phyloP scores from a whole-genome alignment of 202 grass and related monocot species.

The Dendrocalamus latiflorus region DNA sequence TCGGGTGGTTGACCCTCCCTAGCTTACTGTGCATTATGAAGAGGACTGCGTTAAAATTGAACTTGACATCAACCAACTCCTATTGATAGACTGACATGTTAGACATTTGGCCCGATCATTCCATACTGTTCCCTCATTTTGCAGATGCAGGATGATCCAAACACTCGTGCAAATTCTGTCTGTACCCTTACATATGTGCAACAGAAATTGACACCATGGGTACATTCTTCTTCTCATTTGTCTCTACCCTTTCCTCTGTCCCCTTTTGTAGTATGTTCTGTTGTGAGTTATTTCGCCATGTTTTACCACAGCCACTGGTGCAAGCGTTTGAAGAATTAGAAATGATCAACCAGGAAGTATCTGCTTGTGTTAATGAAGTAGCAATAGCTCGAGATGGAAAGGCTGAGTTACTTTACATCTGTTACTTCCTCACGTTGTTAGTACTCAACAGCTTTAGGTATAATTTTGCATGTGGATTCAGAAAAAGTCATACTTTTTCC shows the following conservation, averaged over 20 bases:
- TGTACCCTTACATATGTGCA: slow-evolving; percentile 49
- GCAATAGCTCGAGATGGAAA: slow-evolving; percentile 65
- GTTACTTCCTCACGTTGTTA: slow-evolving; percentile 13
- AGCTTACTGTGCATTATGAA: background rate
- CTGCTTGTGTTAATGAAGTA: slow-evolving; percentile 82
- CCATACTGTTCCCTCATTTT: slow-evolving; percentile 18
- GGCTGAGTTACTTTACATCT: slow-evolving; percentile 47
- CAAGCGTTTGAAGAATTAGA: slow-evolving; percentile 77
- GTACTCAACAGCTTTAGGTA: background rate
- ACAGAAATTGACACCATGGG: slow-evolving; percentile 71
- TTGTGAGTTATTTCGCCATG: background rate
- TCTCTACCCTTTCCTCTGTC: background rate
- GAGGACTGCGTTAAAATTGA: background rate
- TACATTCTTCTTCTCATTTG: slow-evolving; percentile 35
- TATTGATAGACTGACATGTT: background rate
- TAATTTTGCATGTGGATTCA: slow-evolving; percentile 16
- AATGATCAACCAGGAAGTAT: slow-evolving; percentile 60
- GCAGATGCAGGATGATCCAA: slow-evolving; percentile 77
- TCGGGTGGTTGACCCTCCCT: background rate
- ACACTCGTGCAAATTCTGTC: slow-evolving; percentile 63
- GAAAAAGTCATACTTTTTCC: background rate
- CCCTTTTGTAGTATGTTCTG: background rate
- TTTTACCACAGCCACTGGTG: slow-evolving; percentile 48
- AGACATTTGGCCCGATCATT: background rate
- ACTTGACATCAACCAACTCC: background rate